Conservation (phyloP, 176 grass and related monocot species). For the Hsuehochloa calcarea region DNA sequence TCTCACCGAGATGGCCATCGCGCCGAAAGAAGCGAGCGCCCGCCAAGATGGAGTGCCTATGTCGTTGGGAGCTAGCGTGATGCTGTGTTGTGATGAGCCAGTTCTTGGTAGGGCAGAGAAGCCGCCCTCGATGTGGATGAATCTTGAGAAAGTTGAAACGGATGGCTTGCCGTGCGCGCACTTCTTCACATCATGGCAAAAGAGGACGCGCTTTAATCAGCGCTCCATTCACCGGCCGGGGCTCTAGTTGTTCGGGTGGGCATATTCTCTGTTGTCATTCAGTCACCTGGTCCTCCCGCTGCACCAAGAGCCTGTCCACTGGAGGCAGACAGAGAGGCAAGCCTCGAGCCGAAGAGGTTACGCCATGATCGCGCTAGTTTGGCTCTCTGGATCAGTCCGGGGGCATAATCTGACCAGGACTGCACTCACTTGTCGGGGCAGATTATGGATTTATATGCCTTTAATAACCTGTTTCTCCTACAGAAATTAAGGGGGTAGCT, state of each 20-base stretch:
- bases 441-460: conserved; percentile 25
- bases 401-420: conserved; percentile 24
- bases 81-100: not conserved
- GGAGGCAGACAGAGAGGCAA: not conserved
- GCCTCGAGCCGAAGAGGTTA: not conserved
- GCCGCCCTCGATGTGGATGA: not conserved
- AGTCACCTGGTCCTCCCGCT: conserved; percentile 1
- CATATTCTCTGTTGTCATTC: conserved; percentile 24
- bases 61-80: no score
- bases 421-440: conserved; percentile 20
- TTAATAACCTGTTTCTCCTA: not conserved
- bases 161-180: not conserved
- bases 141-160: not conserved
- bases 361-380: not conserved
- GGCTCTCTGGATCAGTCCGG: conserved; percentile 2
- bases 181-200: conserved; percentile 21
- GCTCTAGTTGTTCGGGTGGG: not conserved
- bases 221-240: not conserved
- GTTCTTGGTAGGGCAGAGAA: conserved; percentile 1
- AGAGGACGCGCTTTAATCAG: conserved; percentile 27
- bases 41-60: not conserved
- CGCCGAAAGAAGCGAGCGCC: not conserved
- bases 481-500: conserved; percentile 5
- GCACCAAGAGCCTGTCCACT: not conserved
- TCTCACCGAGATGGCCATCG: not conserved